phyloP scores from a whole-genome alignment of 441 rosid species.

The Dalechampia spathulata region DNA sequence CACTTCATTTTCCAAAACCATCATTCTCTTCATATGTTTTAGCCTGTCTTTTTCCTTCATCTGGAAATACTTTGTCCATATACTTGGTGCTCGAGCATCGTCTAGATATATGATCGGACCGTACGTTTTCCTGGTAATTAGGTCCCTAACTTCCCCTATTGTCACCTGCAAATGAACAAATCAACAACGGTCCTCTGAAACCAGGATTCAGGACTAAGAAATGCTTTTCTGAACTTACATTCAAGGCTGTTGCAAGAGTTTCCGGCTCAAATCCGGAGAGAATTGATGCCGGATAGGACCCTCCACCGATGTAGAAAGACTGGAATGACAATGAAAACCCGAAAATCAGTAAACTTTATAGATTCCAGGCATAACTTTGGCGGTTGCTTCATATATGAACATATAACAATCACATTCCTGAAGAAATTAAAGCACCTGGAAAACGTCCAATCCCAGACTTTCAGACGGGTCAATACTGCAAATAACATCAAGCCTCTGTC shows the following conservation, averaged over 20 bases:
- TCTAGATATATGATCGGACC: conserved; percentile 56
- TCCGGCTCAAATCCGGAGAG: conserved; percentile 60
- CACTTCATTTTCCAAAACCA: conserved; percentile 21
- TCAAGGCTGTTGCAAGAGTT: conserved; percentile 65
- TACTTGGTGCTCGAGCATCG: conserved; percentile 34
- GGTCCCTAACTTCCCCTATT: conserved; percentile 26
- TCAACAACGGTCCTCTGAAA: no score
- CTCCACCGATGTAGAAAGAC: conserved; percentile 89
- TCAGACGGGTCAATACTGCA: conserved; percentile 67
- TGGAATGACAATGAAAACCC: conserved; percentile 22
- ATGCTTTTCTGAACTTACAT: no score
- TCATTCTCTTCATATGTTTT: conserved; percentile 40
- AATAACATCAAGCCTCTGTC: conserved; percentile 60
- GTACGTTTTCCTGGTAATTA: conserved; percentile 30
- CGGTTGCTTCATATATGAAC: no score
- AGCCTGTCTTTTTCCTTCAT: conserved; percentile 42
- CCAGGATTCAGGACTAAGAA: no score
- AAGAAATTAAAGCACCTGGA: no score
- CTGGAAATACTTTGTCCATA: conserved; percentile 50
- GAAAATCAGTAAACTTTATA: no score
- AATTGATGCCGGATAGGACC: conserved; percentile 46
- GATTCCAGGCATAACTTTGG: no score
- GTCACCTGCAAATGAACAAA: conserved; percentile 36
- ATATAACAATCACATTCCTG: no score
- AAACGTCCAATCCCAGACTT: conserved; percentile 45